phyloP scores from a whole-genome alignment of 805 yeast genomes.

The Wickerhamiella domercqiae region DNA sequence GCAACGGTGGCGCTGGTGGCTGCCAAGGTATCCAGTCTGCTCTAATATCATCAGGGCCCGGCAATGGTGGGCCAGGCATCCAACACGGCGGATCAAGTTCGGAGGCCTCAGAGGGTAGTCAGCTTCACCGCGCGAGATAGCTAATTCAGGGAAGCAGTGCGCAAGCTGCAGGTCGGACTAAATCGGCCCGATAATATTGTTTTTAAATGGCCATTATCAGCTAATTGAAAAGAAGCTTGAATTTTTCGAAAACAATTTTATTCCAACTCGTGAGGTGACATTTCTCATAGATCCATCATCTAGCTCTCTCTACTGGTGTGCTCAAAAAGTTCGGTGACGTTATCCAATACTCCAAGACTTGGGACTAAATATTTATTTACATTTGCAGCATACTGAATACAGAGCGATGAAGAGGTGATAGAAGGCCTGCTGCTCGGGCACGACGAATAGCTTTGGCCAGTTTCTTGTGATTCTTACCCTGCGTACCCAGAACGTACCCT shows the following conservation, averaged over 20 bases:
- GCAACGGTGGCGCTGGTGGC: constrained; percentile 23
- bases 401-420: constrained; percentile 48
- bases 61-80: background rate
- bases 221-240: background rate
- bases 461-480: constrained; percentile 48
- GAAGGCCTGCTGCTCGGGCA: constrained; percentile 63
- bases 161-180: too few species aligned
- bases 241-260: background rate
- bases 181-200: too few species aligned
- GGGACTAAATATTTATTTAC: too few species aligned
- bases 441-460: constrained; percentile 66
- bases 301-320: too few species aligned
- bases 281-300: too few species aligned
- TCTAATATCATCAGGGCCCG: background rate
- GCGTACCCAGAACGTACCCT: constrained; percentile 54
- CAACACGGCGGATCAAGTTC: too few species aligned
- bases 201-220: background rate
- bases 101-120: too few species aligned
- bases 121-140: too few species aligned
- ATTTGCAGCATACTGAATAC: constrained; percentile 8
- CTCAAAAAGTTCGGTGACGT: too few species aligned
- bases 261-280: too few species aligned
- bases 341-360: too few species aligned
- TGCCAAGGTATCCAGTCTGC: constrained; percentile 6
- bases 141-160: too few species aligned